Conservation (phyloP, 2,329 filamentous ascomycete genomes). For the Scopulariopsis brevicaulis region DNA sequence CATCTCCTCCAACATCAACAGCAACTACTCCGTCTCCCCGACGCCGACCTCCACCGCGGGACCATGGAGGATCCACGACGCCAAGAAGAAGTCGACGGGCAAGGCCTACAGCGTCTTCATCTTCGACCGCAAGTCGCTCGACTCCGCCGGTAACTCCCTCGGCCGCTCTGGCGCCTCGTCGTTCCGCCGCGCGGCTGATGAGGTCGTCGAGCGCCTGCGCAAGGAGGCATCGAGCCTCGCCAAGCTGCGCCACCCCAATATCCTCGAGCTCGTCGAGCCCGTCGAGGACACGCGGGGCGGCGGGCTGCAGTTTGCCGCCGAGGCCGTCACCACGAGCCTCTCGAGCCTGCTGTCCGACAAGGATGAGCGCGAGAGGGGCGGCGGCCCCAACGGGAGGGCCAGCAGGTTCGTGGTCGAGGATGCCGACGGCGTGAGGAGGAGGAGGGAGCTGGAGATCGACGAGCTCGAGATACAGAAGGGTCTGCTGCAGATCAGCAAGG, state of each 20-base stretch:
- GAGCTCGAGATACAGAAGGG: conserved; percentile 98
- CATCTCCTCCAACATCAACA: conserved; percentile 82
- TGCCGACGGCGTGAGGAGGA: conserved; percentile 57
- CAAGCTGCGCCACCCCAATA: conserved; percentile 77
- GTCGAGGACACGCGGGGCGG: conserved; percentile 89
- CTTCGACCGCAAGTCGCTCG: conserved; percentile 81
- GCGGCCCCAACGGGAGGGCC: conserved; percentile 56
- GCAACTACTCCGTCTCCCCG: conserved; percentile 77
- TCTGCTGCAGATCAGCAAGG: conserved; percentile 82
- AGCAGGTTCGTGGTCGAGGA: conserved; percentile 77
- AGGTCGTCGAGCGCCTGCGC: conserved; percentile 82
- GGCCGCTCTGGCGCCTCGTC: conserved; percentile 41
- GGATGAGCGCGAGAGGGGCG: conserved; percentile 68
- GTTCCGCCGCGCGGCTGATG: conserved; percentile 73
- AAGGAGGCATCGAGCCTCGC: conserved; percentile 86
- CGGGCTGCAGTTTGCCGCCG: conserved; percentile 90
- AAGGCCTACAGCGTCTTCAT: conserved; percentile 87
- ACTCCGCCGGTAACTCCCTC: conserved; percentile 35
- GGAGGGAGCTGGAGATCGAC: conserved; percentile 84
- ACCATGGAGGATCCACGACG: conserved; percentile 96
- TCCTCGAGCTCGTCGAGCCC: conserved; percentile 87
- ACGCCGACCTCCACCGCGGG: conserved; percentile 71
- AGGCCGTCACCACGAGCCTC: conserved; percentile 82
- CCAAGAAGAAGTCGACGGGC: conserved; percentile 89
- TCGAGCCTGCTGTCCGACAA: conserved; percentile 75